Base-by-base conservation (phyloP, 225 moss, liverwort and hornwort genomes). In the Bryum argenteum region DNA sequence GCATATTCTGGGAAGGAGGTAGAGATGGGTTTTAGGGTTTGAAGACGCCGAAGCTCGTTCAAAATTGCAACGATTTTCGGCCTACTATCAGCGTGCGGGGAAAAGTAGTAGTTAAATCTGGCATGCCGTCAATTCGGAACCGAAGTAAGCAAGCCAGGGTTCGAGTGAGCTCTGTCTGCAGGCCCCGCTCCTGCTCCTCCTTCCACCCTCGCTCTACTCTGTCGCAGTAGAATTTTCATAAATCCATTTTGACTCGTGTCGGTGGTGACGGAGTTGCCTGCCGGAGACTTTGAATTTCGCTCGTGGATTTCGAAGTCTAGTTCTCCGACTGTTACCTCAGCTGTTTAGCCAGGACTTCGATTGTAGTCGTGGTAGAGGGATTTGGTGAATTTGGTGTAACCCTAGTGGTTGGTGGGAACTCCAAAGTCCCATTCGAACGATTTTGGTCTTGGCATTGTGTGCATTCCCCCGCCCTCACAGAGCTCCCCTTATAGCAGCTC, bases 351-450 rank as follows among this genome's bases (percentile, higher is more conserved):
- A 4, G 40, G 17, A 8, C 28, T n/a, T 23, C 52, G 33, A 63
- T 81, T 42, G 26, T 6, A 0, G 18, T 39, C 9, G 15, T 48
- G 8, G 15, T 11, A 3, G 9, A 15, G 9, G 15, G 51, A 39
- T 50, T 50, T 65, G 67, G 64, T 58, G 69, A 73, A 58, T 58
- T 22, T 52, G 42, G 37, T 63, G 71, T 8, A 81, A 77, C 81
- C 81, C 81, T 81, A 80, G 61, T 62, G 55, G 68, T 55, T 61
- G 33, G 17, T 61, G 72, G 69, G 39, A 24, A 66, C 60, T 54
- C 33, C 63, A 18, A 56, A 18, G 63, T 38, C 39, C 37, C 11
- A 60, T 48, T 54, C 28, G 39, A 20, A 23, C 8, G 2, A 26
- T 43, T 20, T 10, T 5, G 10, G 41, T 52, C 13, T 53, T 51